A percentile compares a stretch with the other conserved stretches of the same genome.
phyloP scores from a whole-genome alignment of 2,329 filamentous ascomycete species.

The Penicillium psychrosexuale region DNA sequence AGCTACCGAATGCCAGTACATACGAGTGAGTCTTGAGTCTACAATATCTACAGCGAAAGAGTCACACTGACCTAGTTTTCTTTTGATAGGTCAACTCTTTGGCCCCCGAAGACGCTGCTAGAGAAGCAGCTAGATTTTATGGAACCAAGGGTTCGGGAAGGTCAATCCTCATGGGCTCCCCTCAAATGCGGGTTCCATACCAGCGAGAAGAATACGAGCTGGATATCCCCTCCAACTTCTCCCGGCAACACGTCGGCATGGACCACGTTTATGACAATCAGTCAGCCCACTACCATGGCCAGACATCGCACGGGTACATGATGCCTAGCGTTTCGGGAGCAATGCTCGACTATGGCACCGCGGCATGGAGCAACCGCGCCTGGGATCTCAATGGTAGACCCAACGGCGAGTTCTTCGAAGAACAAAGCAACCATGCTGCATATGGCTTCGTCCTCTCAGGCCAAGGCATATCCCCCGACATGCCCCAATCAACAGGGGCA shows the following conservation, averaged over 20 bases:
- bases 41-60: neutral
- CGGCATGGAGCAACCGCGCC: conserved; percentile 27
- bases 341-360: conserved; percentile 29
- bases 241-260: conserved; percentile 22
- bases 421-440: conserved; percentile 15
- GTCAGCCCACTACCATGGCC: conserved; percentile 30
- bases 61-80: neutral
- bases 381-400: conserved; percentile 28
- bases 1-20: conserved; percentile 65
- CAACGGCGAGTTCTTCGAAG: conserved; percentile 21
- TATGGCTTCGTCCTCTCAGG: conserved; percentile 34
- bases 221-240: conserved; percentile 21
- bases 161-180: conserved; percentile 13
- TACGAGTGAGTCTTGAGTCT: conserved; percentile 58
- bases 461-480: conserved; percentile 26
- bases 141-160: conserved; percentile 14
- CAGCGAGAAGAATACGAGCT: conserved; percentile 30
- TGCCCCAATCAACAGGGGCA: conserved; percentile 24
- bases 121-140: conserved; percentile 1
- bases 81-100: conserved; percentile 34
- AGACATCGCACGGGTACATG: conserved; percentile 36
- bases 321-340: conserved; percentile 32
- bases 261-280: conserved; percentile 35
- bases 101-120: conserved; percentile 21
- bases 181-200: conserved; percentile 18